phyloP scores from a whole-genome alignment of 2,329 filamentous ascomycete species.

The Pseudogymnoascus sp. region DNA sequence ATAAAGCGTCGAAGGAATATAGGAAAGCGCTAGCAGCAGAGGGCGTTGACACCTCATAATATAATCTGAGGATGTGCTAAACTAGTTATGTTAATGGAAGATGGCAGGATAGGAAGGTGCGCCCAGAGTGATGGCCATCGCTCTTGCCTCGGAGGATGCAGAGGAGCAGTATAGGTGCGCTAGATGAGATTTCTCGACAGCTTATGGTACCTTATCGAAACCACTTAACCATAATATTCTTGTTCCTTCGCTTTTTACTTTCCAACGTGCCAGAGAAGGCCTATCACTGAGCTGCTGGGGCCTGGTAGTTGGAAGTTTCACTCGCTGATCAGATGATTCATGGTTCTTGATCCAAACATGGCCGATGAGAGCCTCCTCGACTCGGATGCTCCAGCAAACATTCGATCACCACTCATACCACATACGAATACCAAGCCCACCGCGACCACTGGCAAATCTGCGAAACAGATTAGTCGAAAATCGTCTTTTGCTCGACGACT shows the following conservation, averaged over 20 bases:
- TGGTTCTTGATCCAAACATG: not conserved
- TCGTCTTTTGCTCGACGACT: conserved; percentile 20
- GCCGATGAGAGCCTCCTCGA: not conserved
- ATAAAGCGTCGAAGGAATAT: conserved; percentile 64
- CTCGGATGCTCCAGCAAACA: not conserved
- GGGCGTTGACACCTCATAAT: conserved; percentile 20
- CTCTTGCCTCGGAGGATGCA: not conserved
- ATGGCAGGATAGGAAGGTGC: not conserved
- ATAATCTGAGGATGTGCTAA: not conserved
- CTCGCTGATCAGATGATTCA: not conserved
- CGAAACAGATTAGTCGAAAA: conserved; percentile 26
- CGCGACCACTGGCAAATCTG: not conserved
- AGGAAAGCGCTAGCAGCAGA: conserved; percentile 61
- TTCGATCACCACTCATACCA: not conserved
- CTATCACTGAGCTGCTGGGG: not conserved
- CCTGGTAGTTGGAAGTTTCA: not conserved
- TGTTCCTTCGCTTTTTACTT: conserved; percentile 4
- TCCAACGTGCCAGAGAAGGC: not conserved
- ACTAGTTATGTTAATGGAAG: not conserved
- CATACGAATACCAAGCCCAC: not conserved
- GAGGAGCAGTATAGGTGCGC: not conserved
- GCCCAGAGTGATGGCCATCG: not conserved
- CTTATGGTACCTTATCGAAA: not conserved
- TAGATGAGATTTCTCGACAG: not conserved
- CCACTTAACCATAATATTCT: conserved; percentile 4